phyloP scores from a whole-genome alignment of 2,329 filamentous ascomycete genomes.

The Pestalotiopsis sp. region DNA sequence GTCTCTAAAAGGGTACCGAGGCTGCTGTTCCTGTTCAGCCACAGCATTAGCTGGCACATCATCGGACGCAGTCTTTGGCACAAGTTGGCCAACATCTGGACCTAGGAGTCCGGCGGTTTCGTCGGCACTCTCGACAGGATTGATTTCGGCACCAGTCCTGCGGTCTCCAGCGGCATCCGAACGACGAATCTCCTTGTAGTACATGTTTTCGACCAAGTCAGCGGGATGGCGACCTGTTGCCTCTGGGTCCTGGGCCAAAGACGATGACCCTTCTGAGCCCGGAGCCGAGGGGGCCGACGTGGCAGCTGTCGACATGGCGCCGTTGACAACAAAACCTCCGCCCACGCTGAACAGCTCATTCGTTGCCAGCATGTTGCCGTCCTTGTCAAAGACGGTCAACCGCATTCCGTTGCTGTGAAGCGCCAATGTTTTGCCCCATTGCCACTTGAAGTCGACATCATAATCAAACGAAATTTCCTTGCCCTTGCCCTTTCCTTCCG shows the following conservation, averaged over 20 bases:
- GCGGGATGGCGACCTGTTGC: slow-evolving; percentile 36
- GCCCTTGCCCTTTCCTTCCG: slow-evolving; percentile 38
- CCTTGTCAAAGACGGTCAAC: slow-evolving; percentile 47
- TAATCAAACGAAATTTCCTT: slow-evolving; percentile 50
- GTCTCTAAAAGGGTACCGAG: slow-evolving; percentile 47
- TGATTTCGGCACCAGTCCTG: slow-evolving; percentile 43
- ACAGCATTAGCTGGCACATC: slow-evolving; percentile 15
- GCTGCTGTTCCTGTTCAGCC: slow-evolving; percentile 29
- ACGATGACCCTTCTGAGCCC: slow-evolving; percentile 13
- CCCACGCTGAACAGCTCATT: slow-evolving; percentile 54
- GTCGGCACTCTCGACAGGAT: slow-evolving; percentile 28
- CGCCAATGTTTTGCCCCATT: slow-evolving; percentile 52
- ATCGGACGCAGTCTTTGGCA: slow-evolving; percentile 11
- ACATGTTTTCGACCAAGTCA: slow-evolving; percentile 52
- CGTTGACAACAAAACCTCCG: slow-evolving; percentile 53
- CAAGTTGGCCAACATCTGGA: neutral
- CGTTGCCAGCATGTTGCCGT: slow-evolving; percentile 46
- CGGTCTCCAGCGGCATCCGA: slow-evolving; percentile 46
- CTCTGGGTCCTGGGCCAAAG: slow-evolving; percentile 14
- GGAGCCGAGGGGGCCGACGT: slow-evolving; percentile 19
- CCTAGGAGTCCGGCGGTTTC: slow-evolving; percentile 17
- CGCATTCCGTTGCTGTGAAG: slow-evolving; percentile 54
- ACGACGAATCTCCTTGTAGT: slow-evolving; percentile 50
- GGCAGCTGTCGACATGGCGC: slow-evolving; percentile 43
- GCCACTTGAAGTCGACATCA: slow-evolving; percentile 48